Evolutionary conservation across 1,284 basidiomycete species (phyloP), one percentile per base, ranked within the genome.

Genomic region (Tylopilus orsonianus): DNA sequence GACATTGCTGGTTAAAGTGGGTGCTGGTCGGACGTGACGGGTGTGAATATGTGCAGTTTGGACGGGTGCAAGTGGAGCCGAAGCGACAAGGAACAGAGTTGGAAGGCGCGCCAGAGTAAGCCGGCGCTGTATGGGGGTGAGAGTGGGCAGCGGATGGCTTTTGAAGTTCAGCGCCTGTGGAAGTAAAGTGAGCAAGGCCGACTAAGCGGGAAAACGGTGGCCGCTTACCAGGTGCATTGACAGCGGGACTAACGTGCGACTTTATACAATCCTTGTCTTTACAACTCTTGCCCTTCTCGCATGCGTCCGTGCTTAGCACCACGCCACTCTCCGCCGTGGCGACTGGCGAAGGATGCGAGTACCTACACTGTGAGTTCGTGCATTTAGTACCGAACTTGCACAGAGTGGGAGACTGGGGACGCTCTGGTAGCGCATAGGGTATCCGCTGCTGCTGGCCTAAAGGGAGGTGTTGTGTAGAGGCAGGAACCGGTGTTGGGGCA

Each of bases 351-450:
- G 94, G 92, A 67, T 97, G 94, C 9, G 90, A 90, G 69, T 83
- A 97, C 16, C 85, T 78, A 67, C 94, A 97, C 43, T 85, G 75
- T 0, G 88, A 76, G 67, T 96, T 95, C 43, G 85, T 88, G 69
- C 94, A 97, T 57, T 93, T 94, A 19, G 87, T 76, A 6, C 79
- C 83, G 58, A 88, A 97, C 71, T 95, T 95, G 81, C 94, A 97
- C 18, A 97, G 72, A 0, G 87, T 89, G 0, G 89, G 89, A 2
- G 89, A 90, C 58, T 86, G 84, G 2, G 88, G 89, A 24, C 89
- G 78, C 52, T 85, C 83, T n/a, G 87, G 87, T 12, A 81, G 62
- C 3, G 73, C 75, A 56, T 81, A 85, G 2, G 75, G 73, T 66
- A 67, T 67, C 30, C 49, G 59, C 45, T 53, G 61, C 7, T 72